A percentile compares a stretch with the other conserved stretches of the same genome.
These are phyloP conservation scores for Penicillium sp. DNA, from an alignment of 2,329 filamentous ascomycete species.

Conservation along the genomic window DNA sequence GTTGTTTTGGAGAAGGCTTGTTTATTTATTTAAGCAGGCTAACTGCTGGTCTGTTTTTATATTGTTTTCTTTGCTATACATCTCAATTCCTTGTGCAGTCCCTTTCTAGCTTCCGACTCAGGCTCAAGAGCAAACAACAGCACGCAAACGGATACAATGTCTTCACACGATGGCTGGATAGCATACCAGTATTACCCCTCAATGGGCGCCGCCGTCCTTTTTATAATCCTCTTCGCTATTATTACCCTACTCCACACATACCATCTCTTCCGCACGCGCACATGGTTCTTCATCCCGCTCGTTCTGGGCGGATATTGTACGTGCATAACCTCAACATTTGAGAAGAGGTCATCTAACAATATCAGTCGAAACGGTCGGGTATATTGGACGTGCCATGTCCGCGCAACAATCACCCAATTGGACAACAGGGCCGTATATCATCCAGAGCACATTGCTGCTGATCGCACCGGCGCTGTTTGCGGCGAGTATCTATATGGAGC, in stretches of 20 bases:
- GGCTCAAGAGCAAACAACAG: too few species aligned
- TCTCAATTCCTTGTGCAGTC: neutral
- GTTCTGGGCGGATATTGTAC: conserved; percentile 38
- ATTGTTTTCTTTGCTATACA: neutral
- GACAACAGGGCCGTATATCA: conserved; percentile 5
- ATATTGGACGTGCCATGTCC: neutral
- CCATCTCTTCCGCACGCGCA: conserved; percentile 21
- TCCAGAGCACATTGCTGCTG: conserved; percentile 46
- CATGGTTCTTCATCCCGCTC: conserved; percentile 29
- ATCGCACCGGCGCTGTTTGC: conserved; percentile 50
- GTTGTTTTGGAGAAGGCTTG: neutral
- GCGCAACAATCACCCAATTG: neutral
- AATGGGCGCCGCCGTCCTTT: conserved; percentile 22
- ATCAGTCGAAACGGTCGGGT: neutral
- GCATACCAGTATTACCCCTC: conserved; percentile 27
- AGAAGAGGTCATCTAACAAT: neutral
- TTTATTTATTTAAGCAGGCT: neutral
- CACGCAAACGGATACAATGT: neutral
- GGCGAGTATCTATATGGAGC: conserved; percentile 50
- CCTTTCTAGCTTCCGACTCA: too few species aligned
- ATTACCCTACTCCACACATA: conserved; percentile 21
- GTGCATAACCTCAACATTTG: conserved; percentile 5
- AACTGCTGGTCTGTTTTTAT: neutral
- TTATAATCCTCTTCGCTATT: conserved; percentile 22
- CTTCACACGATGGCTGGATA: neutral